A percentile compares a stretch with the other conserved stretches of the same genome.
phyloP scores from a whole-genome alignment of 495 filamentous ascomycete genomes.

The Penicillium atrosanguineum region DNA sequence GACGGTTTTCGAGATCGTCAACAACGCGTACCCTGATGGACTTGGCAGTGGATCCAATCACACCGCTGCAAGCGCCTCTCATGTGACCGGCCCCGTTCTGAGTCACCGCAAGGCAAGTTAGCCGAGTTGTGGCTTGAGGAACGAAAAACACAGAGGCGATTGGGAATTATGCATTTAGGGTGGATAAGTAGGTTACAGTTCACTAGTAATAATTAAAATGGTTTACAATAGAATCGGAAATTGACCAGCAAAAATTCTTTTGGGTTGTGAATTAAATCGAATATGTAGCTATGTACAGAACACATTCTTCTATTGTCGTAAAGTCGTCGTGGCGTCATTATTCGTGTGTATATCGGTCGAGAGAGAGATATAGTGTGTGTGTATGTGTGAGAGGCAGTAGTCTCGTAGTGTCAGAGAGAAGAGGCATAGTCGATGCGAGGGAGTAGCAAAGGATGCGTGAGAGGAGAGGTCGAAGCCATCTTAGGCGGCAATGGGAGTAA shows the following conservation, averaged over 20 bases:
- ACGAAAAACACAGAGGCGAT: neutral
- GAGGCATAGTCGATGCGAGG: neutral
- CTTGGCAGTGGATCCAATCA: neutral
- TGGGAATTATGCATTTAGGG: neutral
- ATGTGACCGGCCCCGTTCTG: conserved; percentile 11
- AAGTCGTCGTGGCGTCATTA: conserved; percentile 16
- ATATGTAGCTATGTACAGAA: conserved; percentile 21
- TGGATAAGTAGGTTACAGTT: neutral
- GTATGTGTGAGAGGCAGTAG: neutral
- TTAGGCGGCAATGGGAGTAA: conserved; percentile 18
- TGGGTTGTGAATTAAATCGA: conserved; percentile 7
- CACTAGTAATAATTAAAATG: neutral
- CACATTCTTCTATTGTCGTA: conserved; percentile 15
- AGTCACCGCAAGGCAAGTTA: conserved; percentile 4
- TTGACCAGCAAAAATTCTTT: conserved; percentile 20
- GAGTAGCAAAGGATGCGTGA: neutral
- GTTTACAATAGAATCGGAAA: neutral
- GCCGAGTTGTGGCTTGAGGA: neutral
- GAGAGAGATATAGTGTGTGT: no score
- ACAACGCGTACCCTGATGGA: neutral
- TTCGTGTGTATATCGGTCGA: conserved; percentile 11
- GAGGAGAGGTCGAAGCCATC: neutral
- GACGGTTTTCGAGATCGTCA: neutral
- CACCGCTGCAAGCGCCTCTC: neutral
- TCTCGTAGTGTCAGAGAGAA: neutral